Evolutionary conservation across 176 grass and related monocot species (phyloP), one percentile per base, ranked within the genome.

Genomic region (Juncus effusus): DNA sequence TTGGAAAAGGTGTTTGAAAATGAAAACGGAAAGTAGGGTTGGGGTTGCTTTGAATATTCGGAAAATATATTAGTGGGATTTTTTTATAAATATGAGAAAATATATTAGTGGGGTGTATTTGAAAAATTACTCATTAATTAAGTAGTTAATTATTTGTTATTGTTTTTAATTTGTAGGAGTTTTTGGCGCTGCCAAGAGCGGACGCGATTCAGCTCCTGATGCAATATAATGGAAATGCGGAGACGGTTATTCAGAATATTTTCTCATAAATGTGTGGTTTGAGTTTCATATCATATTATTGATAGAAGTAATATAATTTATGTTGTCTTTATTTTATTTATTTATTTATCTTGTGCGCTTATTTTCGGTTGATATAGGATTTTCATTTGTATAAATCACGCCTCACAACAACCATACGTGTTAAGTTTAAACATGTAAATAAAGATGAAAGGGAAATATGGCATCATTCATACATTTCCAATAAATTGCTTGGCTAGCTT

Each of bases 191-290:
- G 85, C 88, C 94, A 7, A 79, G 94, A 77, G 83, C 82, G 3
- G 94, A 99, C 3, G 94, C 94, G 11, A 99, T 99, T 47, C 88
- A 99, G 64, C 80, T 99, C 7, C 88, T 99, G 6, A 73, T 80
- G 78, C 94, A 99, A 67, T 93, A 93, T 57, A 86, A 82, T 36
- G 88, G 88, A 57, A 78, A 93, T 86, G 94, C 94, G 4, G 94
- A 99, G 78, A 51, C 68, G 36, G 94, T 90, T 11, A 99, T 99
- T 77, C 88, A 99, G 76, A 85, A 99, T 38, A 92, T 99, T 8
- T 99, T 99, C 77, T 91, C 86, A 28, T 99, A 99, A 28, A 75
- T 56, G 9, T 65, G 56, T 51, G 2, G 38, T 75, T 78, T 79
- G 80, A 59, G 50, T 72, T n/a, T 11, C 51, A 11, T 59, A 41